Conservation (phyloP, 768 basidiomycete genomes). For the Suillus subluteus region DNA sequence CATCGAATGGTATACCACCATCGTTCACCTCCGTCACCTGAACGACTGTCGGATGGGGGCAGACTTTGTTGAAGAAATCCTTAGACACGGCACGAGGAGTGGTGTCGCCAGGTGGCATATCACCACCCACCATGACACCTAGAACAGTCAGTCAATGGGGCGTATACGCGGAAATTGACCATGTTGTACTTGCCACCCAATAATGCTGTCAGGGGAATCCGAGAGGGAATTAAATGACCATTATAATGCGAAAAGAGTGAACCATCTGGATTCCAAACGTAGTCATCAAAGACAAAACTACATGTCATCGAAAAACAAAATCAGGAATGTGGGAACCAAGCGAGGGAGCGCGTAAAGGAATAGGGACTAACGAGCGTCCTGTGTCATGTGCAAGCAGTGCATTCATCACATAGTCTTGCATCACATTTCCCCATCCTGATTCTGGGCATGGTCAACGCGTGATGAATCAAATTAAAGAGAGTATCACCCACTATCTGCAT, state of each 20-base stretch:
- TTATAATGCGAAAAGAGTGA: conserved; percentile 42
- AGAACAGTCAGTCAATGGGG: conserved; percentile 2
- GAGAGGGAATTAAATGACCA: conserved; percentile 41
- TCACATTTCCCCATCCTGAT: conserved; percentile 44
- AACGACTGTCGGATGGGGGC: conserved; percentile 40
- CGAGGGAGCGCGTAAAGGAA: not conserved
- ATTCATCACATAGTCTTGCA: conserved; percentile 45
- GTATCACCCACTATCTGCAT: conserved; percentile 41
- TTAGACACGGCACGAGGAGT: conserved; percentile 40
- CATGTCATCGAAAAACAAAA: not conserved
- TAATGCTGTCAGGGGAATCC: conserved; percentile 44
- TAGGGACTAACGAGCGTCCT: conserved; percentile 37
- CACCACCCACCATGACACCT: conserved; percentile 47
- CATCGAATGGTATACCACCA: conserved; percentile 30
- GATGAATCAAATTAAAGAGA: not conserved
- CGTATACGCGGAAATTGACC: not conserved
- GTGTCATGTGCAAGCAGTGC: conserved; percentile 37
- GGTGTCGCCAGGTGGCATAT: conserved; percentile 35
- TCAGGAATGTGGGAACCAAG: conserved; percentile 10
- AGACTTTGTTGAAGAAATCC: conserved; percentile 44
- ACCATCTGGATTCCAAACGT: conserved; percentile 41
- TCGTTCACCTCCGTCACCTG: conserved; percentile 32
- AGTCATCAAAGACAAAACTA: conserved; percentile 49
- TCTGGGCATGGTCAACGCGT: conserved; percentile 22
- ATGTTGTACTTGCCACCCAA: conserved; percentile 35